Evolutionary conservation across 176 grass and related monocot species (phyloP).

Genomic region (Phragmites australis): DNA sequence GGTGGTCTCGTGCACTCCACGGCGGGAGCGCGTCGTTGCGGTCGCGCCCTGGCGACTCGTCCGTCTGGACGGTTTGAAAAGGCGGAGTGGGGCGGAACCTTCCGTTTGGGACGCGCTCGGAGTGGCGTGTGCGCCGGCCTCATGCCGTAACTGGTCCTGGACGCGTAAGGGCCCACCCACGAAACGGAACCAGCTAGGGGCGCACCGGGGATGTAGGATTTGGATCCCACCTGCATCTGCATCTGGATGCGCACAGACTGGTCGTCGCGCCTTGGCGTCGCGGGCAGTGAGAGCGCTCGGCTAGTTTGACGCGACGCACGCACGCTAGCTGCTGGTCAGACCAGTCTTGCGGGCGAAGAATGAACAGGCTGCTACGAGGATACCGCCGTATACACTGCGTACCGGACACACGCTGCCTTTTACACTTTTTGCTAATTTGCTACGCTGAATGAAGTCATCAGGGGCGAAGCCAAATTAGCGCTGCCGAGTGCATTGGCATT

Average conservation of each 20-base stretch:
- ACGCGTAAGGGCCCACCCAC: no score
- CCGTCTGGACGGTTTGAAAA: background rate
- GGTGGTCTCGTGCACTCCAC: background rate
- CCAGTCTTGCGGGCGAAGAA: background rate
- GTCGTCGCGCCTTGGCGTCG: background rate
- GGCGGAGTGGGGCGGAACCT: background rate
- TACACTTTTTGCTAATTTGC: no score
- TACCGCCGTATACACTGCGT: background rate
- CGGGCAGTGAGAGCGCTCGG: background rate
- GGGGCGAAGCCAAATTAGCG: no score
- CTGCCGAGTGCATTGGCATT: no score
- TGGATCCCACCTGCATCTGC: background rate
- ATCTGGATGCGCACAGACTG: background rate
- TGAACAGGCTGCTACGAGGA: no score
- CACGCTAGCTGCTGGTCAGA: background rate
- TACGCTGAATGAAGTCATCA: no score
- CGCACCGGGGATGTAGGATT: background rate
- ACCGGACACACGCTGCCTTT: background rate
- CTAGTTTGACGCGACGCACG: constrained; percentile 15
- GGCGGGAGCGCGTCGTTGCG: constrained; percentile 1
- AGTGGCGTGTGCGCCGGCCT: constrained; percentile 4
- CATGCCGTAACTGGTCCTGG: background rate
- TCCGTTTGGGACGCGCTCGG: background rate
- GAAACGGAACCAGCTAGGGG: background rate
- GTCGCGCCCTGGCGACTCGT: background rate